These are phyloP conservation scores for Trichophyton equinum DNA, from an alignment of 2,329 filamentous ascomycete species.

Conservation along the genomic window DNA sequence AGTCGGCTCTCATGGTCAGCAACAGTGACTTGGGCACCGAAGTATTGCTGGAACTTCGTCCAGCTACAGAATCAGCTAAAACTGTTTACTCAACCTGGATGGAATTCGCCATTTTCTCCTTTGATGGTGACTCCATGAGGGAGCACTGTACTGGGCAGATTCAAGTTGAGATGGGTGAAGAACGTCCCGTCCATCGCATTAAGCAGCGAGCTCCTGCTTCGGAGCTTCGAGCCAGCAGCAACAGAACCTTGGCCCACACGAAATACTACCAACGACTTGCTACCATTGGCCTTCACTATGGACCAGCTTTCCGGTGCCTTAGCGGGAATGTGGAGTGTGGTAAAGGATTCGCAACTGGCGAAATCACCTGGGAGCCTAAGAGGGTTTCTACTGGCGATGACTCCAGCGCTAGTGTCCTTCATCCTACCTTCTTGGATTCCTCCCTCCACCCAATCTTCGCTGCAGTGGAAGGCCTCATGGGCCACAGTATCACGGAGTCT, in stretches of 20 bases:
- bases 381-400: conserved; percentile 4
- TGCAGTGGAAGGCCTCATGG: conserved; percentile 13
- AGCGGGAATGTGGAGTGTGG: conserved; percentile 16
- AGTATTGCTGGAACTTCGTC: conserved; percentile 15
- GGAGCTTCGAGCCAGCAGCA: conserved; percentile 11
- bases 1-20: conserved; percentile 14
- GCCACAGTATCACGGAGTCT: conserved; percentile 13
- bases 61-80: conserved; percentile 10
- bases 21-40: conserved; percentile 16
- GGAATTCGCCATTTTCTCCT: conserved; percentile 16
- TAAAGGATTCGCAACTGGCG: conserved; percentile 14
- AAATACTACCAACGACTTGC: conserved; percentile 15
- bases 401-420: conserved; percentile 12
- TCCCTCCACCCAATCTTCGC: conserved; percentile 17
- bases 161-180: conserved; percentile 12
- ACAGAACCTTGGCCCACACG: conserved; percentile 9
- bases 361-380: conserved; percentile 13
- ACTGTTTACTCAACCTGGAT: conserved; percentile 15
- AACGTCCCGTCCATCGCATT: conserved; percentile 9
- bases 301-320: conserved; percentile 15
- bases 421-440: conserved; percentile 16
- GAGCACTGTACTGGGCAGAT: conserved; percentile 18
- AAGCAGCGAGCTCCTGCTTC: conserved; percentile 6
- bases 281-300: conserved; percentile 15
- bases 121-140: conserved; percentile 10